Base-by-base conservation (phyloP, 495 filamentous ascomycete genomes). In the Aspergillus homomorphus region DNA sequence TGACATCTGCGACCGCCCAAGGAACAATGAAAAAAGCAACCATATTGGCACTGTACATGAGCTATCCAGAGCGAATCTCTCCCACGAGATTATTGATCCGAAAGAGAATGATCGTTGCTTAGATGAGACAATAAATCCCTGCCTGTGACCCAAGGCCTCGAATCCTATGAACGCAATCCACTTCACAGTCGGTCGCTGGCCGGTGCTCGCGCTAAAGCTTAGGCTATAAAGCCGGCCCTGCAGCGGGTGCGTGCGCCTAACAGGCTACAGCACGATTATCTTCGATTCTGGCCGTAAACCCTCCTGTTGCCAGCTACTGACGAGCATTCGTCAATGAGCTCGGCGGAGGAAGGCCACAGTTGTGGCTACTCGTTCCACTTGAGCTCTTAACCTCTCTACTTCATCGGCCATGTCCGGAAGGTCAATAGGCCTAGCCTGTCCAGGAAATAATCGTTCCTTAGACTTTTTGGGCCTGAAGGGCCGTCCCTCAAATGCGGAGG, bases 341-440 rank as follows among this genome's bases (percentile, higher is more conserved):
- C 60, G 62, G 26, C 63, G 64, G 41, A 69, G 66, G 28, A 65
- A 53, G 18, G 66, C 61, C 49, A 69, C 23, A 9, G 63, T 63
- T 22, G 70, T 64, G 18, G 62, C 63, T 28, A 71, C 65, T 56
- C 69, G 69, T 61, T 73, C 74, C 67, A 76, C 70, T 64, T 77
- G 73, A 45, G 53, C 64, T 56, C 72, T 72, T 53, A 77, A 64
- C 57, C 66, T 69, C 66, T 77, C 73, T 54, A 77, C 58, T 45
- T 71, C 70, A 62, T 72, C 66, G 60, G 75, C 68, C 66, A 76
- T 62, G 61, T 72, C 71, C 55, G 56, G 64, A 14, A 69, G 58
- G 26, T 73, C 64, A 62, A 62, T 57, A 44, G 64, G 60, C 20
- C 61, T 64, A 53, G 54, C 26, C 46, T 60, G 67, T 46, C 56